Percentiles rank a stretch among this genome's conserved stretches.
Evolutionary conservation across 2,329 filamentous ascomycete species (phyloP).

Genomic region (Nectriaceae sp.): DNA sequence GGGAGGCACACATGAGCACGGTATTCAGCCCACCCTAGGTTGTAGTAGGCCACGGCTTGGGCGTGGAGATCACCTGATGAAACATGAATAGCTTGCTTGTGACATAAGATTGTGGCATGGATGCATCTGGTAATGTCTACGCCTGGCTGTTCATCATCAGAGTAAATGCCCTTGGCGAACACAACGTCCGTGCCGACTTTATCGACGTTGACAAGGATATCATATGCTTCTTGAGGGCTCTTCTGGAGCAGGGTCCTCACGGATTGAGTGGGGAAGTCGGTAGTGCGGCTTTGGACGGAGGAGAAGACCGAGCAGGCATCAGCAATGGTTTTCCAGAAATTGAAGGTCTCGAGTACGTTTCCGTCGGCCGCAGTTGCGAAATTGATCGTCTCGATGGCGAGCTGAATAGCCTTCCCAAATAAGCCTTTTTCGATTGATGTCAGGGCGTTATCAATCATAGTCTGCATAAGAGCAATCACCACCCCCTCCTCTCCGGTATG

Average conservation of each 20-base stretch:
- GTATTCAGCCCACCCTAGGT: conserved; percentile 92
- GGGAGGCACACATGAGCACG: conserved; percentile 72
- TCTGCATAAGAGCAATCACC: conserved; percentile 83
- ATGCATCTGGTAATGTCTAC: conserved; percentile 61
- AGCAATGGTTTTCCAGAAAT: conserved; percentile 90
- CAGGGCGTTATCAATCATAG: conserved; percentile 79
- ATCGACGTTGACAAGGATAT: conserved; percentile 70
- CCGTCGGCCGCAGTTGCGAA: conserved; percentile 65
- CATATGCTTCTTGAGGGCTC: conserved; percentile 56
- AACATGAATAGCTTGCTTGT: conserved; percentile 81
- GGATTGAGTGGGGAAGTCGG: conserved; percentile 60
- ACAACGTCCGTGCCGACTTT: conserved; percentile 52
- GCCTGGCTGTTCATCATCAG: conserved; percentile 49
- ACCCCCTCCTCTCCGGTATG: conserved; percentile 82
- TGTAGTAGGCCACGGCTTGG: conserved; percentile 95
- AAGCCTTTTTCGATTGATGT: conserved; percentile 78
- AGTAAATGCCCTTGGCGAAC: conserved; percentile 45
- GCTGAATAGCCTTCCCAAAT: conserved; percentile 78
- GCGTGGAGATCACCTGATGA: conserved; percentile 77
- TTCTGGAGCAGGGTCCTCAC: conserved; percentile 61
- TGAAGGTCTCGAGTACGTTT: conserved; percentile 73
- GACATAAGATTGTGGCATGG: conserved; percentile 75
- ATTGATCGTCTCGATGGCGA: conserved; percentile 68
- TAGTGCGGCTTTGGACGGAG: conserved; percentile 68
- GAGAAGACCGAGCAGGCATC: conserved; percentile 88